Percentiles rank a stretch among this genome's conserved stretches.
These are phyloP conservation scores for Lentinus polychrous DNA, from an alignment of 1,284 basidiomycete genomes.

Conservation along the genomic window DNA sequence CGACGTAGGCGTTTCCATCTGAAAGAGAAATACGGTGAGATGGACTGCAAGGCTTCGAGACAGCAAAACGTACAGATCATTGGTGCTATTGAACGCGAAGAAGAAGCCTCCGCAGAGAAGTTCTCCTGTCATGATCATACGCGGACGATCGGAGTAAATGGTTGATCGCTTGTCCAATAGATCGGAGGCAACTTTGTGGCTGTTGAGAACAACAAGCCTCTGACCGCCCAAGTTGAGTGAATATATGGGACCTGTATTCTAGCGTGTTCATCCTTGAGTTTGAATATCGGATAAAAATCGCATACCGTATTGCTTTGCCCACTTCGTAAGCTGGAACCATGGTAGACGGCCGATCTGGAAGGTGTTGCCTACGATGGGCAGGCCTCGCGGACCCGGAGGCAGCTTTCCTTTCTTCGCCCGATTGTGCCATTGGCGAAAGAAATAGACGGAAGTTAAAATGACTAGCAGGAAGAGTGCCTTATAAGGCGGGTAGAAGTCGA, in stretches of 20 bases:
- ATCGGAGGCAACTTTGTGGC: constrained; percentile 8
- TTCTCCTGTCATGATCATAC: constrained; percentile 10
- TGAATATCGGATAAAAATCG: too few species aligned
- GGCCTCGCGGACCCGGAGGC: constrained; percentile 1
- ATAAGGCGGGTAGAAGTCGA: background rate
- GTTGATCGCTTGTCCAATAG: constrained; percentile 14
- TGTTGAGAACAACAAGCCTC: constrained; percentile 4
- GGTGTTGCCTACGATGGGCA: constrained; percentile 5
- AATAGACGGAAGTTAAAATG: background rate
- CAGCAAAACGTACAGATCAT: constrained; percentile 3
- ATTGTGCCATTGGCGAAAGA: background rate
- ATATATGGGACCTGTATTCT: constrained; percentile 7
- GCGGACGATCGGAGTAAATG: constrained; percentile 12
- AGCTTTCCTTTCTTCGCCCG: background rate
- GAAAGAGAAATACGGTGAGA: background rate
- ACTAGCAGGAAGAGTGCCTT: background rate
- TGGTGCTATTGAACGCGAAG: constrained; percentile 2
- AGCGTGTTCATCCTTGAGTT: too few species aligned
- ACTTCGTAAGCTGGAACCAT: constrained; percentile 8
- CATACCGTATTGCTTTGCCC: constrained; percentile 5
- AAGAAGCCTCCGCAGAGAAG: constrained; percentile 5
- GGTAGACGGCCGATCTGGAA: constrained; percentile 4
- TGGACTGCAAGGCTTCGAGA: background rate
- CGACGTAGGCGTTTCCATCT: constrained; percentile 6
- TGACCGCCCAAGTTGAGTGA: constrained; percentile 5